A percentile compares a stretch with the other conserved stretches of the same genome.
Conservation (phyloP, 306 rosid genomes). For the Rosa lucieae region DNA sequence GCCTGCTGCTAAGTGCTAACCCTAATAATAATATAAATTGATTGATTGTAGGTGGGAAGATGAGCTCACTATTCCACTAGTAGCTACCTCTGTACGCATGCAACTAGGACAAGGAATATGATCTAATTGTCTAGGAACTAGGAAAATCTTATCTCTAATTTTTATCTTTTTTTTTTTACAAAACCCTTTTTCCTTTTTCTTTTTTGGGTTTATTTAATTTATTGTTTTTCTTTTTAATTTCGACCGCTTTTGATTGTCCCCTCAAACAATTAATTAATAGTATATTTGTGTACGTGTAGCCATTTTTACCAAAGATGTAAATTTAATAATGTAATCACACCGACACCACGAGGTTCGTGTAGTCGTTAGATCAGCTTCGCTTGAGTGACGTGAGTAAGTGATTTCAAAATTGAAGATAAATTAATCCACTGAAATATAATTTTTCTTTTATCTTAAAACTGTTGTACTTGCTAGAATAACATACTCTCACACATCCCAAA, state of each 20-base stretch:
- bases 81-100: neutral
- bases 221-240: neutral
- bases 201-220: neutral
- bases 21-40: neutral
- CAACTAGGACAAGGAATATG: slow-evolving; percentile 14
- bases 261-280: neutral
- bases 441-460: too few relatives aligned
- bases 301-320: neutral
- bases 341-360: neutral
- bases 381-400: neutral
- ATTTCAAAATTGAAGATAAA: too few relatives aligned
- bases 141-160: slow-evolving; percentile 1
- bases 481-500: too few relatives aligned
- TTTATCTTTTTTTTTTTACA: neutral
- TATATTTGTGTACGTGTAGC: neutral
- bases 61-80: slow-evolving; percentile 11
- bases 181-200: neutral
- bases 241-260: neutral
- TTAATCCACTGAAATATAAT: too few relatives aligned
- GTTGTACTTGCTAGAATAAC: too few relatives aligned
- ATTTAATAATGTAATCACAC: neutral
- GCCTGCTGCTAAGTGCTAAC: neutral
- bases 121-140: slow-evolving; percentile 10
- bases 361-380: neutral
- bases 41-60: neutral